A percentile compares a stretch with the other conserved stretches of the same genome.
These are phyloP conservation scores for Phytophthora colocasiae DNA, from an alignment of 352 stramenopile species.

Conservation along the genomic window DNA sequence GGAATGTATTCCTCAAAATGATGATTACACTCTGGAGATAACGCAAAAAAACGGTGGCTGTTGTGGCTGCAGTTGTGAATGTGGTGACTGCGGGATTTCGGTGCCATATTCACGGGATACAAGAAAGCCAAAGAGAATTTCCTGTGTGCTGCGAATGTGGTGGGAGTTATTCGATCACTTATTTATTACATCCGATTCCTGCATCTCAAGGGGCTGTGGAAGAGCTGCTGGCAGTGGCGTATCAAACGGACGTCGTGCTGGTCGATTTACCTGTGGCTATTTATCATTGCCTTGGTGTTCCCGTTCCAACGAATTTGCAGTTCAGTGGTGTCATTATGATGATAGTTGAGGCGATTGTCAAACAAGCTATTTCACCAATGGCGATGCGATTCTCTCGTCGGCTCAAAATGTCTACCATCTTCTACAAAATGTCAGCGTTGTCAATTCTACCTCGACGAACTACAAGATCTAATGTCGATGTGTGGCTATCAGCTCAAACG, in stretches of 20 bases:
- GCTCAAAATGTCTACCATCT: constrained; percentile 27
- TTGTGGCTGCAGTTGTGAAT: constrained; percentile 42
- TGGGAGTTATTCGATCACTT: constrained; percentile 14
- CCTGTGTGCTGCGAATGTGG: constrained; percentile 27
- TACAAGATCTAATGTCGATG: constrained; percentile 32
- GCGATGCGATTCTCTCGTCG: constrained; percentile 28
- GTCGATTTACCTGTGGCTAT: constrained; percentile 58
- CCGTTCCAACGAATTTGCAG: constrained; percentile 21
- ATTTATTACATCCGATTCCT: constrained; percentile 40
- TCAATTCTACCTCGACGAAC: constrained; percentile 26
- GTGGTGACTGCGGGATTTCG: constrained; percentile 38
- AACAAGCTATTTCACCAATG: constrained; percentile 26
- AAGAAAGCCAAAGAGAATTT: constrained; percentile 14
- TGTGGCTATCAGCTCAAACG: constrained; percentile 36
- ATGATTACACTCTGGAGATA: constrained; percentile 51
- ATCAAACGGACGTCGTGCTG: constrained; percentile 50
- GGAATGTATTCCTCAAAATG: constrained; percentile 70
- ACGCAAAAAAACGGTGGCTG: constrained; percentile 34
- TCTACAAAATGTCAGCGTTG: constrained; percentile 14
- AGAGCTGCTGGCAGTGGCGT: constrained; percentile 22
- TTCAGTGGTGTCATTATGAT: constrained; percentile 16
- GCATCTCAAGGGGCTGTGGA: constrained; percentile 22
- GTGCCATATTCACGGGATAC: constrained; percentile 19
- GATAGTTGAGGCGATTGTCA: constrained; percentile 31
- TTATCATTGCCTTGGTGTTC: constrained; percentile 52